Conservation (phyloP, 768 basidiomycete species). For the Collybiopsis luxurians region DNA sequence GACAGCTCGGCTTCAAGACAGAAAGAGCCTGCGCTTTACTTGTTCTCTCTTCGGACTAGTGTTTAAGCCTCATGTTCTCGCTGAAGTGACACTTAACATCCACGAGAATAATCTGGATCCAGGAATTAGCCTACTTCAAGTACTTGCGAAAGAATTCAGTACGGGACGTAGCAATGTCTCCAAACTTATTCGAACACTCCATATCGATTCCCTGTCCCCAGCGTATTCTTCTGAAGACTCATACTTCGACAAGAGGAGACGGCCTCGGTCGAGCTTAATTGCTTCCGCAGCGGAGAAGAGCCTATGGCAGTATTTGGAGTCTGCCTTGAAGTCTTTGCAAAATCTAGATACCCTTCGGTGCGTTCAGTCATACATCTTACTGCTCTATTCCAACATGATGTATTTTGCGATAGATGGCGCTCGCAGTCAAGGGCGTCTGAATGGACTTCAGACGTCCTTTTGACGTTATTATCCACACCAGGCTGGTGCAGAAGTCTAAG, state of each 20-base stretch:
- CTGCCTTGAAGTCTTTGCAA: not conserved
- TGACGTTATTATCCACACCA: not conserved
- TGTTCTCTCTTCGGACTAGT: not conserved
- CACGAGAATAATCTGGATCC: not conserved
- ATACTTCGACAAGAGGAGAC: not conserved
- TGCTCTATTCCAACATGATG: not conserved
- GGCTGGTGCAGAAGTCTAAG: not conserved
- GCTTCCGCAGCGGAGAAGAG: not conserved
- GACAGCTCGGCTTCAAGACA: not conserved
- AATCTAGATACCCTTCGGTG: not conserved
- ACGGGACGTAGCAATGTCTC: not conserved
- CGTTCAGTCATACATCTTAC: not conserved
- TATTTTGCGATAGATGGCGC: not conserved
- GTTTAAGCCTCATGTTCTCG: not conserved
- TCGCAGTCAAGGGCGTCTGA: not conserved
- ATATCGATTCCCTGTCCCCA: not conserved
- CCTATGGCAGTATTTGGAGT: not conserved
- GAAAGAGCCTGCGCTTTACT: not conserved
- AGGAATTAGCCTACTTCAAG: not conserved
- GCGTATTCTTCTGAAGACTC: not conserved
- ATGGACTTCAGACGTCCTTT: not conserved
- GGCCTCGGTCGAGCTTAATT: not conserved
- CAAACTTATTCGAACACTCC: not conserved
- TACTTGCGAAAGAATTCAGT: not conserved
- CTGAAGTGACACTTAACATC: constrained; percentile 2